Conservation (phyloP, 2,329 filamentous ascomycete genomes). For the Fusarium drepaniforme region DNA sequence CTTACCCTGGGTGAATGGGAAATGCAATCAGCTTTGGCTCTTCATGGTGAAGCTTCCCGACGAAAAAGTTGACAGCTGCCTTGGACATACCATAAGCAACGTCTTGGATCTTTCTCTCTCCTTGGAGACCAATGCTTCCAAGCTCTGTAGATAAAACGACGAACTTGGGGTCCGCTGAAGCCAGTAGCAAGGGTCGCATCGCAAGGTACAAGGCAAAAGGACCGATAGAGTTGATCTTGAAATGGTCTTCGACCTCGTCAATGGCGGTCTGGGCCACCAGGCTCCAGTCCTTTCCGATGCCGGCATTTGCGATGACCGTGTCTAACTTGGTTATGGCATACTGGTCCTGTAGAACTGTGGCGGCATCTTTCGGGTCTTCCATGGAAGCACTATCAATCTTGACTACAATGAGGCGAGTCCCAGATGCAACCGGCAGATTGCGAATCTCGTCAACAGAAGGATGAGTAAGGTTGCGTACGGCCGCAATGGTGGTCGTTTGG, state of each 20-base stretch:
- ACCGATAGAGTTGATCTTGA: not conserved
- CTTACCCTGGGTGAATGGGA: not conserved
- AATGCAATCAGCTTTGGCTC: not conserved
- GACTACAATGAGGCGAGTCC: not conserved
- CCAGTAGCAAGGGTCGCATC: not conserved
- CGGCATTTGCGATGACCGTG: not conserved
- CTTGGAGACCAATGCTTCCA: not conserved
- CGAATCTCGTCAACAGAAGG: not conserved
- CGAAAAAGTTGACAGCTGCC: not conserved
- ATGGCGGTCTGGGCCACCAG: not conserved
- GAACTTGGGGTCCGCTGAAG: not conserved
- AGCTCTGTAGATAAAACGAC: not conserved
- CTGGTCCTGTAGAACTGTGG: not conserved
- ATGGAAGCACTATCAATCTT: not conserved
- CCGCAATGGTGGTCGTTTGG: not conserved
- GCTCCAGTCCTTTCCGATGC: not conserved
- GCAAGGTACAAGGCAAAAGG: not conserved
- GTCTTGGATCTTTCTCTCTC: not conserved
- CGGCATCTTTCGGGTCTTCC: not conserved
- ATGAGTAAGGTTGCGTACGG: not conserved
- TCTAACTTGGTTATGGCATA: not conserved
- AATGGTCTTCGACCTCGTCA: not conserved
- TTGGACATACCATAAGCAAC: not conserved
- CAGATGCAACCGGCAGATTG: not conserved
- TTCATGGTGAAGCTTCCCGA: not conserved